Evolutionary conservation across 139 green algal species (phyloP).

Genomic region (Chlorella sorokiniana): DNA sequence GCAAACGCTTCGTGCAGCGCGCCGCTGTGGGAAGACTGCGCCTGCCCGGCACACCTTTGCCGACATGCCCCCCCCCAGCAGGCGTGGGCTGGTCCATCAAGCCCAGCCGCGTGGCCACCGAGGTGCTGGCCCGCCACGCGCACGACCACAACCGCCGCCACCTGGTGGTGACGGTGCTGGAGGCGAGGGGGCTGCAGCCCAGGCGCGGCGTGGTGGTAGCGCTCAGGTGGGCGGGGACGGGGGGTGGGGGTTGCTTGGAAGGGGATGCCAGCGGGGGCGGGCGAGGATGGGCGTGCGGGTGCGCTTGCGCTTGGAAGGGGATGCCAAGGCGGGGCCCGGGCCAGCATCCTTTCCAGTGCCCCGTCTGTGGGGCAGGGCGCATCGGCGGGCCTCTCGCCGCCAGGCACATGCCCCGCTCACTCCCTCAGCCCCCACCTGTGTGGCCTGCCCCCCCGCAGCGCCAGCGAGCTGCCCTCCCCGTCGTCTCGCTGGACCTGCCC

Average conservation of each 20-base stretch:
- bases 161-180: conserved; percentile 56
- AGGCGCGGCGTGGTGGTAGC: conserved; percentile 59
- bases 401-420: too few species aligned
- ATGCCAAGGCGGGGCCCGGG: not conserved
- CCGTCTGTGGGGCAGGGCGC: too few species aligned
- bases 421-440: not conserved
- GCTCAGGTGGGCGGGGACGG: conserved; percentile 27
- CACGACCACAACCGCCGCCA: conserved; percentile 49
- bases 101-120: conserved; percentile 40
- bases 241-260: not conserved
- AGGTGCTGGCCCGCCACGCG: conserved; percentile 47
- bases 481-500: conserved; percentile 42
- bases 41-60: not conserved
- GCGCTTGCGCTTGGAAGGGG: not conserved
- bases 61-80: not conserved
- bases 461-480: conserved; percentile 57
- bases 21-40: too few species aligned
- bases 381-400: too few species aligned
- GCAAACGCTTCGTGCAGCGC: too few species aligned
- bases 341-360: too few species aligned
- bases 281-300: not conserved
- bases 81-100: conserved; percentile 28
- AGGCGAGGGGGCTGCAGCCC: conserved; percentile 52
- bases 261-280: not conserved
- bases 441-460: not conserved